phyloP scores from a whole-genome alignment of 176 grass and related monocot genomes.

The maize (Zea mays) region Zm-B73-REFERENCE-NAM-5.0 NC_050097.1:49790001-49790500 shows the following conservation, averaged over 20 bases:
- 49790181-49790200: background rate
- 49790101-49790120: background rate
- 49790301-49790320: background rate
- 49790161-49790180: background rate
- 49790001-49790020: background rate
- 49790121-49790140: background rate
- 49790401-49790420: no score
- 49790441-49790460: background rate
- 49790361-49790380: no score
- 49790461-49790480: background rate
- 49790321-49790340: background rate
- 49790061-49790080: background rate
- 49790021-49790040: background rate
- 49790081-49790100: background rate
- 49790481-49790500: background rate
- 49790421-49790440: background rate
- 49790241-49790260: background rate
- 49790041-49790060: background rate
- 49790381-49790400: no score
- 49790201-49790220: background rate
- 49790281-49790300: background rate
- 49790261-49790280: background rate
- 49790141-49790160: conserved; percentile 8
- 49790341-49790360: background rate
- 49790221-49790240: background rate